A percentile compares a stretch with the other conserved stretches of the same genome.
Evolutionary conservation across 1,139 yeast species (phyloP).

Genomic region (Keqinozyma sinolaborantium): DNA sequence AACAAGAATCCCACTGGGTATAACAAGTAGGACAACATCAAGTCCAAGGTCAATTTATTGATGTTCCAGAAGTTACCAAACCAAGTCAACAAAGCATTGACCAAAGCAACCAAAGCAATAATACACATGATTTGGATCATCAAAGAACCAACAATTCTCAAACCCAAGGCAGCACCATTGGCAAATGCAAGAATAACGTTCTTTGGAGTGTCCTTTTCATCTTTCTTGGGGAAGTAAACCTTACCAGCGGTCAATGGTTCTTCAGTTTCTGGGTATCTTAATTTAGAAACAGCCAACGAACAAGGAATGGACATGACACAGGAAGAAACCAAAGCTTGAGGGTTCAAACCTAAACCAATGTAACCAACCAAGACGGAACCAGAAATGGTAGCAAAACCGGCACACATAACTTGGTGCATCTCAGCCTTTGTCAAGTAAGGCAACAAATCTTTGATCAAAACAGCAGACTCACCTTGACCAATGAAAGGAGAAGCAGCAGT

Average conservation of each 20-base stretch:
- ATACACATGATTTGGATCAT: constrained; percentile 61
- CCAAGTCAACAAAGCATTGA: constrained; percentile 60
- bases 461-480: constrained; percentile 68
- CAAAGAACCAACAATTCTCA: constrained; percentile 58
- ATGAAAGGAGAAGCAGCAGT: constrained; percentile 71
- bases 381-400: constrained; percentile 67
- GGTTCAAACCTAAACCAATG: constrained; percentile 60
- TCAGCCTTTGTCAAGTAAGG: constrained; percentile 63
- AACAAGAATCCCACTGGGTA: constrained; percentile 62
- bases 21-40: constrained; percentile 55
- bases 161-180: constrained; percentile 60
- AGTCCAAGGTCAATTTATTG: constrained; percentile 47
- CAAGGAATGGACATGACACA: constrained; percentile 75
- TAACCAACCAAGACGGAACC: constrained; percentile 67
- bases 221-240: constrained; percentile 41
- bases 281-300: constrained; percentile 59
- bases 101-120: constrained; percentile 57
- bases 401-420: constrained; percentile 62
- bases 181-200: constrained; percentile 66
- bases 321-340: constrained; percentile 63
- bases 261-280: constrained; percentile 62
- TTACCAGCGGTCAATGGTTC: constrained; percentile 51
- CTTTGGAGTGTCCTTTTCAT: constrained; percentile 39
- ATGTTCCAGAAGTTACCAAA: constrained; percentile 66
- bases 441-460: constrained; percentile 58